Evolutionary conservation across 306 rosid genomes (phyloP).

Genomic region (Vicia sativa): DNA sequence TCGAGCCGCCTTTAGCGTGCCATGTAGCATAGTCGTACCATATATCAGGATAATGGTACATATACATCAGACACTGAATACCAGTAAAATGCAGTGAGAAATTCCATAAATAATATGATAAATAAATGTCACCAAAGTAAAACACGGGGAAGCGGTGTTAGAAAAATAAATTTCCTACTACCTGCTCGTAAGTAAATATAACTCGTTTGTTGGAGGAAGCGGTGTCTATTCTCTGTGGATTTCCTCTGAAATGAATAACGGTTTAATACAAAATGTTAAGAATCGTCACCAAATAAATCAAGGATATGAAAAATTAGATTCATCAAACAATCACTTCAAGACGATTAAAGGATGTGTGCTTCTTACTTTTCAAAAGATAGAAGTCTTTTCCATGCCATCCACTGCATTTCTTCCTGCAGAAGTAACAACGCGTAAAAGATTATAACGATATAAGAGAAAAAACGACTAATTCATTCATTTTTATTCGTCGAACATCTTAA

Average conservation of each 20-base stretch:
- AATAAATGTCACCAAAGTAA: conserved; percentile 20
- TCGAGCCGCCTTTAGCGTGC: conserved; percentile 91
- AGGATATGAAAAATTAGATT: conserved; percentile 24
- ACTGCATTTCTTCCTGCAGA: conserved; percentile 91
- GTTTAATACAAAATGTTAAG: conserved; percentile 15
- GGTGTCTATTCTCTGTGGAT: conserved; percentile 94
- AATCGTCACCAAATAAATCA: conserved; percentile 23
- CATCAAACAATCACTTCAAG: conserved; percentile 27
- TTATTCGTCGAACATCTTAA: background rate
- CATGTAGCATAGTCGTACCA: conserved; percentile 97
- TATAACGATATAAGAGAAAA: conserved; percentile 10
- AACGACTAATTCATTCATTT: background rate
- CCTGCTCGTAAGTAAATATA: conserved; percentile 93
- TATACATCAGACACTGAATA: conserved; percentile 91
- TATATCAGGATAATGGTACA: conserved; percentile 94
- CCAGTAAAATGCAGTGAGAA: conserved; percentile 46
- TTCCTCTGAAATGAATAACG: conserved; percentile 68
- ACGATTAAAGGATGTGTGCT: background rate
- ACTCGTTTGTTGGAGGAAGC: conserved; percentile 89
- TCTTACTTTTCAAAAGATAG: conserved; percentile 91
- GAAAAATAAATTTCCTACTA: conserved; percentile 28
- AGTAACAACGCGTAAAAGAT: conserved; percentile 13
- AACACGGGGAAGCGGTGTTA: background rate
- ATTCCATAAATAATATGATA: conserved; percentile 33
- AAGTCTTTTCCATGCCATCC: conserved; percentile 86